phyloP scores from a whole-genome alignment of 805 yeast species.

The Kuraishia ogatae region DNA sequence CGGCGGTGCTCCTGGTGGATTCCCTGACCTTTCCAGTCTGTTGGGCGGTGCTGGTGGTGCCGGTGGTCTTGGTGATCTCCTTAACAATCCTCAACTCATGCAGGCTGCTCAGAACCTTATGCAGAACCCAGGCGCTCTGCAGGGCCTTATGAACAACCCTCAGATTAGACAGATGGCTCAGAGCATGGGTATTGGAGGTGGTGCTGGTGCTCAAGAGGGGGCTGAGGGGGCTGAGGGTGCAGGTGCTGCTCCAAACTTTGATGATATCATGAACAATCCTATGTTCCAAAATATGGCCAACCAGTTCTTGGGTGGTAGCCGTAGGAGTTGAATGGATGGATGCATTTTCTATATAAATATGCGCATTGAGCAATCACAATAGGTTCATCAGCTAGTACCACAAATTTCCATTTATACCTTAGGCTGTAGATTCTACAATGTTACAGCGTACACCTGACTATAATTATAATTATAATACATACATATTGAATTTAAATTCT shows the following conservation, averaged over 20 bases:
- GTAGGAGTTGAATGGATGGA: conserved; percentile 11
- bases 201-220: conserved; percentile 21
- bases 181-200: conserved; percentile 61
- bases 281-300: conserved; percentile 64
- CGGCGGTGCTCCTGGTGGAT: conserved; percentile 38
- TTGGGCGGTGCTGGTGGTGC: conserved; percentile 59
- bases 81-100: conserved; percentile 89
- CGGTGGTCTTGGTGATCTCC: conserved; percentile 57
- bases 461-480: no score
- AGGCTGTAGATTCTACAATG: no score
- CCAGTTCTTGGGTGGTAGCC: conserved; percentile 53
- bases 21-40: conserved; percentile 66
- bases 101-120: conserved; percentile 83
- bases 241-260: conserved; percentile 40
- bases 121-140: conserved; percentile 76
- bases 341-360: not conserved
- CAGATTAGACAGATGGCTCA: conserved; percentile 78
- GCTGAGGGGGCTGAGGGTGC: conserved; percentile 8
- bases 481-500: no score
- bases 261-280: conserved; percentile 75
- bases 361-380: not conserved
- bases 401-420: no score
- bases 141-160: conserved; percentile 72
- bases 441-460: no score
- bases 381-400: no score